phyloP scores from a whole-genome alignment of 352 stramenopile genomes.

The Lagenidium giganteum region DNA sequence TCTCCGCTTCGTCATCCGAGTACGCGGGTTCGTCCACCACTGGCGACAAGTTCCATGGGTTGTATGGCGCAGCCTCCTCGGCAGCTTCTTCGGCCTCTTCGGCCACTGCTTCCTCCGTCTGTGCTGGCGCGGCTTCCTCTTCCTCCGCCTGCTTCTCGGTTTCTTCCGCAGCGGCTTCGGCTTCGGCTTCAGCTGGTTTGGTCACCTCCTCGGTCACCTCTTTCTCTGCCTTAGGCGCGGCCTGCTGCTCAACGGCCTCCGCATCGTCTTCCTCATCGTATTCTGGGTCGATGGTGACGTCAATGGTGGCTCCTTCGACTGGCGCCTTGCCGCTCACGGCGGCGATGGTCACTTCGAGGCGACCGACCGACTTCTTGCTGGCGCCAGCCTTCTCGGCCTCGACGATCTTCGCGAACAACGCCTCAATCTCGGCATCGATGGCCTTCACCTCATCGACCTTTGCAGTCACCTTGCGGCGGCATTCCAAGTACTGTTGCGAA shows the following conservation, averaged over 20 bases:
- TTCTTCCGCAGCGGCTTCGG: slow-evolving; percentile 27
- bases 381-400: slow-evolving; percentile 29
- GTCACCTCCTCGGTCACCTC: slow-evolving; percentile 41
- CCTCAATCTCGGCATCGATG: slow-evolving; percentile 67
- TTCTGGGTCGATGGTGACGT: slow-evolving; percentile 67
- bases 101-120: not conserved
- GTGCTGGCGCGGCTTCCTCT: not conserved
- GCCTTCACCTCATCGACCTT: slow-evolving; percentile 78
- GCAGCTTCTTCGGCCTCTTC: not conserved
- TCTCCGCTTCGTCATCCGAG: not conserved
- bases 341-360: slow-evolving; percentile 52
- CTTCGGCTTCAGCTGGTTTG: slow-evolving; percentile 35
- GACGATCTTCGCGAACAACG: slow-evolving; percentile 63
- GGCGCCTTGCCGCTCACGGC: slow-evolving; percentile 54
- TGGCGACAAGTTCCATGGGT: too few relatives aligned
- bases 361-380: slow-evolving; percentile 66
- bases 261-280: slow-evolving; percentile 44
- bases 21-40: too few relatives aligned
- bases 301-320: slow-evolving; percentile 49
- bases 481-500: slow-evolving; percentile 80
- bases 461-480: slow-evolving; percentile 66
- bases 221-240: slow-evolving; percentile 35
- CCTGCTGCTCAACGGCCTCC: slow-evolving; percentile 44
- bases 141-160: slow-evolving; percentile 11
- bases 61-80: not conserved